Evolutionary conservation across 176 grass and related monocot genomes (phyloP).

Genomic region (Aechmea fasciata): DNA sequence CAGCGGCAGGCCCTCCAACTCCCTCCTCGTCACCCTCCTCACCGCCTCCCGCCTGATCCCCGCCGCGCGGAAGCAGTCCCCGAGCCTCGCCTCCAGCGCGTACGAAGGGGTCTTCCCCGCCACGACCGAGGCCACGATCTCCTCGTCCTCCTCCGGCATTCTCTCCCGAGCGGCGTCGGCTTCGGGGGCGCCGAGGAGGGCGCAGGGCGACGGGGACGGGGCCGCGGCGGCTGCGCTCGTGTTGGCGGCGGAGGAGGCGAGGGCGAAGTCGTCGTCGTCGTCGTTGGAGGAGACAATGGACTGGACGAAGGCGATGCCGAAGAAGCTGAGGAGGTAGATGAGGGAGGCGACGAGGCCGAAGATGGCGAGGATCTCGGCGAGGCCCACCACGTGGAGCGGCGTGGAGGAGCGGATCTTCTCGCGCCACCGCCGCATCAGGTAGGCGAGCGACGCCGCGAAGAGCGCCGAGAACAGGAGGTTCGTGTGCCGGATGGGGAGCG

Average conservation of each 20-base stretch:
- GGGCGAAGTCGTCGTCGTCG: conserved; percentile 76
- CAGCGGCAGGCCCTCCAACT: conserved; percentile 50
- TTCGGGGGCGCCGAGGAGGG: conserved; percentile 19
- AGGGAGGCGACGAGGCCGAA: conserved; percentile 85
- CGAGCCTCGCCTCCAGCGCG: conserved; percentile 47
- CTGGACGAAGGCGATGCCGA: conserved; percentile 95
- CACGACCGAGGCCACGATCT: conserved; percentile 38
- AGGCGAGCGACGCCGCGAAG: conserved; percentile 60
- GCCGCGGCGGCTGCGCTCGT: conserved; percentile 25
- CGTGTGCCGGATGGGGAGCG: conserved; percentile 74
- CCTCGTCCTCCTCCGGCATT: conserved; percentile 52
- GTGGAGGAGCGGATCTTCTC: conserved; percentile 87
- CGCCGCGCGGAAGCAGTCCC: conserved; percentile 51
- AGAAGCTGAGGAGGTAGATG: conserved; percentile 98
- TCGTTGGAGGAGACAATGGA: conserved; percentile 72
- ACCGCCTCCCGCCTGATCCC: conserved; percentile 57
- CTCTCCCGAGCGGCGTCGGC: conserved; percentile 10
- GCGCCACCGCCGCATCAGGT: conserved; percentile 78
- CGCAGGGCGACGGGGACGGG: conserved; percentile 14
- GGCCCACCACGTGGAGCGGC: conserved; percentile 62
- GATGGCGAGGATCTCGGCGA: conserved; percentile 69
- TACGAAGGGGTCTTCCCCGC: conserved; percentile 52
- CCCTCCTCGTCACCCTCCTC: conserved; percentile 48
- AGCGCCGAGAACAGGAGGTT: conserved; percentile 85
- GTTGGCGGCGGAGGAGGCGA: neutral